Conservation (phyloP, 2,329 filamentous ascomycete species). For the Sarocladiaceae sp. region DNA sequence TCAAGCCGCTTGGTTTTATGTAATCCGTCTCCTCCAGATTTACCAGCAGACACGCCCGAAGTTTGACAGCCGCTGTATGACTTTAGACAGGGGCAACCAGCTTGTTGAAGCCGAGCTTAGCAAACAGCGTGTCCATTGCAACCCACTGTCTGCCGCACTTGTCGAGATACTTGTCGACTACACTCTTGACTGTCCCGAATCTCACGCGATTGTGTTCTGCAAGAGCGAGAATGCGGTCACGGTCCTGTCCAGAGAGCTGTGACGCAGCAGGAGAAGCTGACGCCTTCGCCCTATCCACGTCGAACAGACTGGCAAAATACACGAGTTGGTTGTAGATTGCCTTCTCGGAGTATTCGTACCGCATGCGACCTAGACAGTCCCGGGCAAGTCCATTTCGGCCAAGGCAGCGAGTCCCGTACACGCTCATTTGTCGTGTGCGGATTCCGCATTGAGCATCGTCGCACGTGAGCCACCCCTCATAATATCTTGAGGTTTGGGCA, state of each 20-base stretch:
- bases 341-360: conserved; percentile 83
- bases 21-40: no score
- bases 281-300: conserved; percentile 74
- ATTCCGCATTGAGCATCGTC: conserved; percentile 84
- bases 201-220: conserved; percentile 78
- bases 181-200: conserved; percentile 70
- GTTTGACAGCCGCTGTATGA: no score
- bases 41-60: no score
- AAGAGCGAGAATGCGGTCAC: conserved; percentile 64
- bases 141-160: conserved; percentile 93
- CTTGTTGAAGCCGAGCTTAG: conserved; percentile 55
- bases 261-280: conserved; percentile 42
- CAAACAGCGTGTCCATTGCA: conserved; percentile 85
- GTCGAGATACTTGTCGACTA: conserved; percentile 79
- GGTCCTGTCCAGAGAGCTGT: conserved; percentile 46
- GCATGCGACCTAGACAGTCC: conserved; percentile 83
- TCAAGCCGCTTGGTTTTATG: neutral
- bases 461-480: conserved; percentile 87
- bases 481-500: conserved; percentile 75
- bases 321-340: conserved; percentile 92
- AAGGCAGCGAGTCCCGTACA: conserved; percentile 86
- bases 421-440: conserved; percentile 85
- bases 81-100: conserved; percentile 12
- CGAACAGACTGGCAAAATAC: conserved; percentile 81
- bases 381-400: conserved; percentile 80